Percentiles rank a stretch among this genome's conserved stretches.
phyloP scores from a whole-genome alignment of 805 yeast species.

The Spencermartinsiella europaea region DNA sequence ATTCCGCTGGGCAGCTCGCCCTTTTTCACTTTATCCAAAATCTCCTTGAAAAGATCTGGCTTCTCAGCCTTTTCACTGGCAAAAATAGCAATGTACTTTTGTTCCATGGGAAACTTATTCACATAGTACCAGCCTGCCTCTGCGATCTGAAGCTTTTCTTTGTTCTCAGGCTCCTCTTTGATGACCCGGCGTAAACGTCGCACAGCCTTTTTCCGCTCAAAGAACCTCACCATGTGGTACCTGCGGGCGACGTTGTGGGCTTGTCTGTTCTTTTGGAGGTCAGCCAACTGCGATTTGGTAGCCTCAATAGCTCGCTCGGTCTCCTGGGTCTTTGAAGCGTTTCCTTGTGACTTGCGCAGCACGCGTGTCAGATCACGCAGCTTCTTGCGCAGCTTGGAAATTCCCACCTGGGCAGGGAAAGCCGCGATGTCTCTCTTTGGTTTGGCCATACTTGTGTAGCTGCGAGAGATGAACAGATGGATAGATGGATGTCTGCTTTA shows the following conservation, averaged over 20 bases:
- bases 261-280: slow-evolving; percentile 40
- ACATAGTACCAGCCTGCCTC: slow-evolving; percentile 72
- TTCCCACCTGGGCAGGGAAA: slow-evolving; percentile 10
- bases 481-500: not conserved
- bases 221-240: slow-evolving; percentile 91
- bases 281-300: slow-evolving; percentile 51
- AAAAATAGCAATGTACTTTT: slow-evolving; percentile 74
- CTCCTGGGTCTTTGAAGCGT: slow-evolving; percentile 41
- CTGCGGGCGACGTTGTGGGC: slow-evolving; percentile 55
- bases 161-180: slow-evolving; percentile 29
- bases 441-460: not conserved
- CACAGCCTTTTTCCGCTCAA: slow-evolving; percentile 81
- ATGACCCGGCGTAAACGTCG: slow-evolving; percentile 54
- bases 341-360: slow-evolving; percentile 54
- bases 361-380: slow-evolving; percentile 81
- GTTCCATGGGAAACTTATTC: slow-evolving; percentile 68
- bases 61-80: slow-evolving; percentile 11
- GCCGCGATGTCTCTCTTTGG: not conserved
- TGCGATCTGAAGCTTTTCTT: slow-evolving; percentile 42
- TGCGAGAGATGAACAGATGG: not conserved
- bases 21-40: slow-evolving; percentile 15
- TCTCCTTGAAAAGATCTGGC: slow-evolving; percentile 10
- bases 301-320: slow-evolving; percentile 68
- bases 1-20: slow-evolving; percentile 16
- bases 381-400: slow-evolving; percentile 67